Evolutionary conservation across 2,329 filamentous ascomycete species (phyloP).

Genomic region (Penicillium nordicum): DNA sequence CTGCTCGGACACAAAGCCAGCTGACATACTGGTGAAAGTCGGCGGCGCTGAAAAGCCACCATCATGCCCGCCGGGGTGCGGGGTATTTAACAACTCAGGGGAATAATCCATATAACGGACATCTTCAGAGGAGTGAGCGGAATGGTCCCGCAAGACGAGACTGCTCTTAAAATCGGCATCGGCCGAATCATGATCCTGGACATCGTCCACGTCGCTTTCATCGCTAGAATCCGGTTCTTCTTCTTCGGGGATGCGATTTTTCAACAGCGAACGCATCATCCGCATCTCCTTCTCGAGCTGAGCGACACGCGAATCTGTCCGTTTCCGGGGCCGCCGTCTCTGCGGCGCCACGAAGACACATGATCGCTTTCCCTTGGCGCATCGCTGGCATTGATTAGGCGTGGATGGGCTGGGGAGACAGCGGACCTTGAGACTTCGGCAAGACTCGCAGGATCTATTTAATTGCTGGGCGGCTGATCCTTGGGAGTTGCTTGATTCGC

Average conservation of each 20-base stretch:
- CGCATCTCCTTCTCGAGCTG: conserved; percentile 39
- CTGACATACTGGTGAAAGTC: conserved; percentile 18
- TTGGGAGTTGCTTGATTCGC: conserved; percentile 19
- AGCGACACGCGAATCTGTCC: conserved; percentile 37
- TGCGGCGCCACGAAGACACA: conserved; percentile 39
- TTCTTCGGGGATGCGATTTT: conserved; percentile 30
- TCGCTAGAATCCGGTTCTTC: conserved; percentile 26
- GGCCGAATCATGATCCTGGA: conserved; percentile 14
- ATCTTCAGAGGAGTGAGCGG: conserved; percentile 22
- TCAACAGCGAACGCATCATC: conserved; percentile 36
- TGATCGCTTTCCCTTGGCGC: conserved; percentile 32
- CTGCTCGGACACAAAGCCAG: conserved; percentile 18
- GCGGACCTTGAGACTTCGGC: conserved; percentile 36
- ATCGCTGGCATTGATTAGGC: conserved; percentile 37
- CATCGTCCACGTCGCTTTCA: conserved; percentile 19
- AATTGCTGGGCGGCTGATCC: conserved; percentile 28
- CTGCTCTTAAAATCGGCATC: conserved; percentile 21
- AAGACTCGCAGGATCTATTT: conserved; percentile 39
- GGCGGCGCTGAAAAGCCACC: conserved; percentile 19
- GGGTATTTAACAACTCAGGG: conserved; percentile 17
- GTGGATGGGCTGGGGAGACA: conserved; percentile 32
- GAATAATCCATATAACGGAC: conserved; percentile 26
- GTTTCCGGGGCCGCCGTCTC: conserved; percentile 35
- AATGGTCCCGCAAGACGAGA: conserved; percentile 16
- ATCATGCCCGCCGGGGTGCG: conserved; percentile 20